Evolutionary conservation across 257 asterid genomes (phyloP).

Genomic region (Capsicum chinense): DNA sequence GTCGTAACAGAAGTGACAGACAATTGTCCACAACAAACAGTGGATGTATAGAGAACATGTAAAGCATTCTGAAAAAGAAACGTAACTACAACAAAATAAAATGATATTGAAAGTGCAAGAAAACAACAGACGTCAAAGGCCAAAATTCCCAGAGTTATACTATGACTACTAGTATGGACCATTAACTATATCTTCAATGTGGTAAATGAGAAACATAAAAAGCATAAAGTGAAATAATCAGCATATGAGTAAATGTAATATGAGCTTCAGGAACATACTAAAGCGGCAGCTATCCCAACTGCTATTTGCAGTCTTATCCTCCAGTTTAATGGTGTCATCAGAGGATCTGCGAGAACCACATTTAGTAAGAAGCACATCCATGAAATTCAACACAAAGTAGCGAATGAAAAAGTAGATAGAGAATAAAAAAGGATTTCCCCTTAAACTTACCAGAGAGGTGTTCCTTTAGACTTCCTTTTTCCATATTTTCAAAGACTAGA

Average conservation of each 20-base stretch:
- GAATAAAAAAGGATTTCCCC: not conserved
- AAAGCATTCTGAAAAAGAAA: too few relatives aligned
- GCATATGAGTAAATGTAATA: not conserved
- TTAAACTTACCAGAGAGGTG: slow-evolving; percentile 68
- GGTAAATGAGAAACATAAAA: not conserved
- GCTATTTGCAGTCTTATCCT: slow-evolving; percentile 81
- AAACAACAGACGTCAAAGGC: too few relatives aligned
- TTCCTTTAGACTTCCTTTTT: slow-evolving; percentile 79
- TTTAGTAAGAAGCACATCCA: not conserved
- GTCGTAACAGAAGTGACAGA: not conserved
- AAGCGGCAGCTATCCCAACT: slow-evolving; percentile 80
- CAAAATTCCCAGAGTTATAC: too few relatives aligned
- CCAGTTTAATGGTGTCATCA: slow-evolving; percentile 93
- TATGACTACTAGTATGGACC: not conserved
- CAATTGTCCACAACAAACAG: not conserved
- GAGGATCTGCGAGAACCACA: slow-evolving; percentile 62
- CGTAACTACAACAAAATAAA: too few relatives aligned
- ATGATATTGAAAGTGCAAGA: too few relatives aligned
- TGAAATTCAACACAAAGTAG: not conserved
- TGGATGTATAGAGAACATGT: not conserved
- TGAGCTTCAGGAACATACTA: slow-evolving; percentile 58
- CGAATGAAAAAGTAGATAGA: not conserved
- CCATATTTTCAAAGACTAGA: slow-evolving; percentile 74
- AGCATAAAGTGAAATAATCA: not conserved
- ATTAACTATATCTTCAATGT: not conserved